Percentiles rank a stretch among this genome's conserved stretches.
Evolutionary conservation across 2,329 filamentous ascomycete species (phyloP).

Genomic region (Sphaerulina populicola): DNA sequence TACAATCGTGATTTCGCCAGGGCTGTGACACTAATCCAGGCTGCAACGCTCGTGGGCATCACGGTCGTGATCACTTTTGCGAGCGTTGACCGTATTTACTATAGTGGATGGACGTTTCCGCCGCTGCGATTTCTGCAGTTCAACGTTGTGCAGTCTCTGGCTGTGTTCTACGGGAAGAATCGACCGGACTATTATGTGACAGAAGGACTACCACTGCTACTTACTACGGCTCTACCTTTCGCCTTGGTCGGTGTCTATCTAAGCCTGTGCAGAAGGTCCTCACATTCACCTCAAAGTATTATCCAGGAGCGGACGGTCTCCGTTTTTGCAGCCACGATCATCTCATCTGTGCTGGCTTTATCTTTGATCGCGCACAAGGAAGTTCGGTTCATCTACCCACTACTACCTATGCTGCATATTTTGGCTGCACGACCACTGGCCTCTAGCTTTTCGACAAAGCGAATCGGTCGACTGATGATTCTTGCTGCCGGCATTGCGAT

Average conservation of each 20-base stretch:
- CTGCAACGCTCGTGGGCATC: conserved; percentile 34
- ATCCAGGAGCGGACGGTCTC: conserved; percentile 28
- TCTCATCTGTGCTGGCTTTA: conserved; percentile 55
- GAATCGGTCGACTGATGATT: conserved; percentile 43
- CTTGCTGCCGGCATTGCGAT: conserved; percentile 48
- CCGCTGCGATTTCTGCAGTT: conserved; percentile 81
- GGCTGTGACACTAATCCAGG: conserved; percentile 10
- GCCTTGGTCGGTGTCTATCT: conserved; percentile 56
- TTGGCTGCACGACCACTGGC: conserved; percentile 61
- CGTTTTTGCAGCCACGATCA: conserved; percentile 48
- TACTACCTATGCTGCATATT: conserved; percentile 78
- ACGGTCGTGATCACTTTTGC: conserved; percentile 56
- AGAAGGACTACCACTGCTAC: conserved; percentile 78
- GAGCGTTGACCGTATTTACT: conserved; percentile 62
- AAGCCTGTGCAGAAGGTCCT: conserved; percentile 8
- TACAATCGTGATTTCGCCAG: conserved; percentile 33
- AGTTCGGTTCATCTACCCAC: conserved; percentile 90
- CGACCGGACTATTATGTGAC: conserved; percentile 88
- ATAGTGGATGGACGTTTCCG: conserved; percentile 78
- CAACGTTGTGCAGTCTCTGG: conserved; percentile 79
- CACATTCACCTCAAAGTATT: not conserved
- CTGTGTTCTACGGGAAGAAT: conserved; percentile 86
- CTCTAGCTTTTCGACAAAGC: conserved; percentile 51
- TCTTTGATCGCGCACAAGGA: conserved; percentile 90
- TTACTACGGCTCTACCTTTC: conserved; percentile 77